Evolutionary conservation across 164 flowering plant species (phyloP).

Genomic region (Magnolia changhungtana): DNA sequence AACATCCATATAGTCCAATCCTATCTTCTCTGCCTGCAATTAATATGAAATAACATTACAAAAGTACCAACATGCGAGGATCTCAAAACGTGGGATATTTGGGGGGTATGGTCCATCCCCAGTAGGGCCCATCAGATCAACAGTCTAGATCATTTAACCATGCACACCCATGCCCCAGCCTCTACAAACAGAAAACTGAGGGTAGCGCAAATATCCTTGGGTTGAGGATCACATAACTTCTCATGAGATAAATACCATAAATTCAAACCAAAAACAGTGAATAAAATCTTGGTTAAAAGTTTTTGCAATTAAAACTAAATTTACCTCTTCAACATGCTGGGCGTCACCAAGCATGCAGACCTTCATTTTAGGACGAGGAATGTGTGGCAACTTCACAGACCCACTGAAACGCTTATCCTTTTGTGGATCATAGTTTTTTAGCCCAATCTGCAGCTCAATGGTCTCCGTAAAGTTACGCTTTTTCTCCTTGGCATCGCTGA

Average conservation of each 20-base stretch:
- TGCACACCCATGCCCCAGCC: neutral
- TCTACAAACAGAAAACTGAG: neutral
- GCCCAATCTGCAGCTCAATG: slow-evolving; percentile 74
- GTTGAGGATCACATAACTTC: neutral
- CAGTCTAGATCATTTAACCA: neutral
- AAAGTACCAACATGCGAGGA: neutral
- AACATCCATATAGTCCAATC: slow-evolving; percentile 56
- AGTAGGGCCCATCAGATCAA: neutral
- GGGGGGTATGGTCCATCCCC: neutral
- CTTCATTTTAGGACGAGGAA: slow-evolving; percentile 44
- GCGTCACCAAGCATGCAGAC: slow-evolving; percentile 46
- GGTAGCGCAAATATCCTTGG: neutral
- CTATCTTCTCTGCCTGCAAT: slow-evolving; percentile 52
- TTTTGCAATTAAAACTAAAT: neutral
- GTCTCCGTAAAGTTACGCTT: slow-evolving; percentile 62
- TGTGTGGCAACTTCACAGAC: slow-evolving; percentile 47
- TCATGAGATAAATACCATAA: neutral
- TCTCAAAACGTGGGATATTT: neutral
- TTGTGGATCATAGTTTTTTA: slow-evolving; percentile 78
- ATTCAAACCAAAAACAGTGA: neutral
- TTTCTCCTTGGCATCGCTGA: slow-evolving; percentile 42
- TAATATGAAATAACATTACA: neutral
- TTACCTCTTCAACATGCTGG: slow-evolving; percentile 74
- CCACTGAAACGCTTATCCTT: slow-evolving; percentile 89
- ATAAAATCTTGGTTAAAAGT: neutral